phyloP scores from a whole-genome alignment of 1,284 basidiomycete genomes.

The Ganoderma resinaceum region DNA sequence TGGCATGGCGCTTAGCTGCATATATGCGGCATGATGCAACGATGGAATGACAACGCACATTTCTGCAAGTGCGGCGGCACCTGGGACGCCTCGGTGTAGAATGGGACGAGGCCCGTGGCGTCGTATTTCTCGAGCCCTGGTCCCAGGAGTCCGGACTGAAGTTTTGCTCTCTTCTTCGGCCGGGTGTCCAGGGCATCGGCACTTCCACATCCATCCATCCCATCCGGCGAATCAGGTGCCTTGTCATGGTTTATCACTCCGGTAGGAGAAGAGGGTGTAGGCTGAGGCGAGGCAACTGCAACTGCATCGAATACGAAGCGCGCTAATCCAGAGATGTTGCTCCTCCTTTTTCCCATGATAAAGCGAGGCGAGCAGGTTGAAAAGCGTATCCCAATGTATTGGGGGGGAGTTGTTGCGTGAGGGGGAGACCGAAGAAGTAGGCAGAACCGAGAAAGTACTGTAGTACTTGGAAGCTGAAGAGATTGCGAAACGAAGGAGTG shows the following conservation, averaged over 20 bases:
- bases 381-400: not conserved
- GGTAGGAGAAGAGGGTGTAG: not conserved
- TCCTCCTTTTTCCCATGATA: conserved; percentile 45
- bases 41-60: conserved; percentile 59
- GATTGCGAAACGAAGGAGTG: too few species aligned
- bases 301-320: conserved; percentile 49
- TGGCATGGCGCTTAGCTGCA: conserved; percentile 41
- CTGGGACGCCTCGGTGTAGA: conserved; percentile 66
- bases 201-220: not conserved
- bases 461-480: too few species aligned
- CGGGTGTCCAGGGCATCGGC: conserved; percentile 16
- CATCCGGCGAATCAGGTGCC: not conserved
- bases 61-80: conserved; percentile 83
- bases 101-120: conserved; percentile 73
- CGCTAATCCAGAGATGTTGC: conserved; percentile 57
- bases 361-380: not conserved
- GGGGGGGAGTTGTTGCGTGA: not conserved
- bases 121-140: conserved; percentile 58
- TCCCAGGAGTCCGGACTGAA: conserved; percentile 36
- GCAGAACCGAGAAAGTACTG: too few species aligned
- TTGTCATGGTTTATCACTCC: not conserved
- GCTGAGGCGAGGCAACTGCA: conserved; percentile 5
- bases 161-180: conserved; percentile 44
- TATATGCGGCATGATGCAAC: conserved; percentile 13
- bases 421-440: not conserved